Evolutionary conservation across 805 yeast genomes (phyloP).

Genomic region (Metschnikowia sp.): DNA sequence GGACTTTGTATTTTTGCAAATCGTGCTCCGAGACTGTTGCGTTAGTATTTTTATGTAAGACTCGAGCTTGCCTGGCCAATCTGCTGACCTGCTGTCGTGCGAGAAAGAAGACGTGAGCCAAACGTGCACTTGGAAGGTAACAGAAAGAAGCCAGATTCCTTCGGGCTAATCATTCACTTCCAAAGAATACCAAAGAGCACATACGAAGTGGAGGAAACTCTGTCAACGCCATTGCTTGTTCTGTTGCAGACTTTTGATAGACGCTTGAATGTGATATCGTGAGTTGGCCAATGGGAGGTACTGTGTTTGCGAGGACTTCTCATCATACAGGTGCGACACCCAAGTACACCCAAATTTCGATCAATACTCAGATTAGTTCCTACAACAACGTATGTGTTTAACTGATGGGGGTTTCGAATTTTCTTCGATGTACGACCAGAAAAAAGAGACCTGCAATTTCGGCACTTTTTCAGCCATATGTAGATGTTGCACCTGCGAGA

Average conservation of each 20-base stretch:
- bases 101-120: neutral
- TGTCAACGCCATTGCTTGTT: constrained; percentile 16
- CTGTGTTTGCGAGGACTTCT: constrained; percentile 12
- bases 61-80: neutral
- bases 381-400: too few relatives aligned
- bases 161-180: too few relatives aligned
- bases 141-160: too few relatives aligned
- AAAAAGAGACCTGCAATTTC: too few relatives aligned
- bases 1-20: constrained; percentile 74
- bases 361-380: too few relatives aligned
- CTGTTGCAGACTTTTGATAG: neutral
- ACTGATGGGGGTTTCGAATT: too few relatives aligned
- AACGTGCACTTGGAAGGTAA: neutral
- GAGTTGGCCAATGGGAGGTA: constrained; percentile 20
- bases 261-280: constrained; percentile 1
- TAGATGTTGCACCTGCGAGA: too few relatives aligned
- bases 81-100: too few relatives aligned
- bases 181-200: neutral
- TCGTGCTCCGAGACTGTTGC: constrained; percentile 71
- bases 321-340: constrained; percentile 8
- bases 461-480: too few relatives aligned
- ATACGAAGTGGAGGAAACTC: constrained; percentile 23
- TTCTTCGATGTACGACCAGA: too few relatives aligned
- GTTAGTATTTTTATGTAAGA: constrained; percentile 16
- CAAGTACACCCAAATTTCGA: too few relatives aligned